Percentiles rank a stretch among this genome's conserved stretches.
These are phyloP conservation scores for Lachnellula suecica DNA, from an alignment of 2,329 filamentous ascomycete species.

Conservation along the genomic window DNA sequence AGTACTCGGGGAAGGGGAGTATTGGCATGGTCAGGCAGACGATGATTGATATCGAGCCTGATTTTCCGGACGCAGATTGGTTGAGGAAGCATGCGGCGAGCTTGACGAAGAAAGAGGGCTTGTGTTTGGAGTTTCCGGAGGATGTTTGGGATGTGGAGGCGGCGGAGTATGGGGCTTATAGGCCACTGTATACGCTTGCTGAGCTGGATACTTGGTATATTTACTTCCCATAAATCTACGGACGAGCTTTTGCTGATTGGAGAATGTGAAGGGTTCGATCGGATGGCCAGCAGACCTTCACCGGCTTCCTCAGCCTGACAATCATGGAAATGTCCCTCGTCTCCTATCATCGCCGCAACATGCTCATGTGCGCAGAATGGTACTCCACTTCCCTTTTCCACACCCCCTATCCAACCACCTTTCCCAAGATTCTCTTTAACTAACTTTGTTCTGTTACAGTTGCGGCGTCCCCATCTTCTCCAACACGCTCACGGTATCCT, in stretches of 20 bases:
- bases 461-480: conserved; percentile 54
- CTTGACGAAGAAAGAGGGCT: conserved; percentile 47
- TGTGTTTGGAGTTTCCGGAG: conserved; percentile 48
- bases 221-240: neutral
- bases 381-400: conserved; percentile 19
- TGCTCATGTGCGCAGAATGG: conserved; percentile 43
- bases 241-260: too few species aligned
- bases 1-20: conserved; percentile 23
- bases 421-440: conserved; percentile 5
- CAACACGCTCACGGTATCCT: conserved; percentile 41
- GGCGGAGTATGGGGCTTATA: conserved; percentile 33
- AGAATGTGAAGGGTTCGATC: conserved; percentile 38
- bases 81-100: conserved; percentile 48
- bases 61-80: conserved; percentile 52
- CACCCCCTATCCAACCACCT: too few species aligned
- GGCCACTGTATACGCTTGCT: conserved; percentile 40
- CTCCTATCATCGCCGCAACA: conserved; percentile 26
- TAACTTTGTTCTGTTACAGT: too few species aligned
- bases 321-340: conserved; percentile 31
- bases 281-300: conserved; percentile 34
- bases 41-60: conserved; percentile 56
- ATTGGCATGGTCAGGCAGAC: conserved; percentile 39
- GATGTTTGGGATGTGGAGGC: conserved; percentile 38
- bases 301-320: conserved; percentile 37
- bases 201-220: conserved; percentile 41